Evolutionary conservation across 257 asterid species (phyloP).

Genomic region (Solanum bulbocastanum): DNA sequence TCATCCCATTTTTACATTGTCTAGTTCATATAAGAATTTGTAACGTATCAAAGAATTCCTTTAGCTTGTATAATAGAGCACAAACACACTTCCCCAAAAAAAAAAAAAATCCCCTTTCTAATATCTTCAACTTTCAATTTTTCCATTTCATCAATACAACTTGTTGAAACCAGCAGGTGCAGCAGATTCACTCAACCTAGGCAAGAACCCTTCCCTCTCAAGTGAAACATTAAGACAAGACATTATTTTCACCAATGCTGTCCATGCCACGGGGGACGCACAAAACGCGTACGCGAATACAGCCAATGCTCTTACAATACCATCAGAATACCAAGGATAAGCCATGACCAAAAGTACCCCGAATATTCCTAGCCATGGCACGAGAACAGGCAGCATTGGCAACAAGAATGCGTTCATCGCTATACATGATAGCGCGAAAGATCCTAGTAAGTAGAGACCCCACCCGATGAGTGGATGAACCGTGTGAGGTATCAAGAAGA

Average conservation of each 20-base stretch:
- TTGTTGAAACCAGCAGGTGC: conserved; percentile 54
- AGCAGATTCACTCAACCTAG: conserved; percentile 47
- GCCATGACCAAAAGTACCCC: conserved; percentile 82
- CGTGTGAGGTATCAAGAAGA: conserved; percentile 67
- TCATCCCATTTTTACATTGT: not conserved
- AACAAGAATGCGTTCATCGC: conserved; percentile 55
- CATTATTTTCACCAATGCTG: conserved; percentile 37
- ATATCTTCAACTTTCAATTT: not conserved
- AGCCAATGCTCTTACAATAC: conserved; percentile 64
- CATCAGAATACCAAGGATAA: conserved; percentile 69
- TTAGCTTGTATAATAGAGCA: not conserved
- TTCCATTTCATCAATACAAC: conserved; percentile 43
- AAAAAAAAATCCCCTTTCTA: not conserved
- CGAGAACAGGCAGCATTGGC: conserved; percentile 55
- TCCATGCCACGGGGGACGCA: conserved; percentile 53
- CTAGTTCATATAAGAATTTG: not conserved
- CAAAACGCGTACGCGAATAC: conserved; percentile 69
- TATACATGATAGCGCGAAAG: conserved; percentile 41
- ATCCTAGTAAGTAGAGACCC: conserved; percentile 67
- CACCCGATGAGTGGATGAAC: conserved; percentile 81
- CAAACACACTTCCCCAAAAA: not conserved
- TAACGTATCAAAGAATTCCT: not conserved
- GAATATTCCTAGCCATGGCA: conserved; percentile 57
- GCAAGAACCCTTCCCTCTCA: conserved; percentile 76
- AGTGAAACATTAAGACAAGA: conserved; percentile 49